Conservation (phyloP, 179 eudicot genomes). For the Vitellaria paradoxa region DNA sequence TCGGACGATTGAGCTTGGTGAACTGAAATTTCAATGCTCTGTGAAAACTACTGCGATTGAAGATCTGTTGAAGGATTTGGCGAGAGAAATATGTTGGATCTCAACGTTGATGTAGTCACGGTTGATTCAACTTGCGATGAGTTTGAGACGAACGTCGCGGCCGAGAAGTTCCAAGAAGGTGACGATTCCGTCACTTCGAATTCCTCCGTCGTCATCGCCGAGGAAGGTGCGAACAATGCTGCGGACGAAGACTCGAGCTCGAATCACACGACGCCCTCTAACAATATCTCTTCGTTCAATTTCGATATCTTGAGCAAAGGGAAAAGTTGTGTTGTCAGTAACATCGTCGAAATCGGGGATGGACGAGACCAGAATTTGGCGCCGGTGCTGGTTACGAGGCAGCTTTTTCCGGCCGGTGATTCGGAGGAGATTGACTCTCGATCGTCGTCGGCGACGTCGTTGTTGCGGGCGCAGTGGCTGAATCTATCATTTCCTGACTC, state of each 20-base stretch:
- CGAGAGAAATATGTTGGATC: constrained; percentile 58
- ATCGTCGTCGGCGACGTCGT: constrained; percentile 23
- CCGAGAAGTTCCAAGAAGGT: constrained; percentile 7
- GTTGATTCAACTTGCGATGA: background rate
- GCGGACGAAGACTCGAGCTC: constrained; percentile 32
- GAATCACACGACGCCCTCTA: constrained; percentile 12
- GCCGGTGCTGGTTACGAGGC: constrained; percentile 32
- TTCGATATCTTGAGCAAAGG: constrained; percentile 36
- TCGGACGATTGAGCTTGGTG: background rate
- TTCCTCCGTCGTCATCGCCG: constrained; percentile 36
- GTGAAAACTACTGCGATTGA: background rate
- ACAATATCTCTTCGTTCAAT: constrained; percentile 12
- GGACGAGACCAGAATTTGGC: background rate
- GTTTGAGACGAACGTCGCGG: background rate
- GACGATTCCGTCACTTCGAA: constrained; percentile 38
- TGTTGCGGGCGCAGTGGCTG: constrained; percentile 20
- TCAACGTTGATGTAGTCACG: constrained; percentile 37
- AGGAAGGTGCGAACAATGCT: constrained; percentile 2
- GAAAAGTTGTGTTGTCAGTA: background rate
- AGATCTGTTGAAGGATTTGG: background rate
- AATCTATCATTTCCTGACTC: constrained; percentile 32
- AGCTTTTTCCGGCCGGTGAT: constrained; percentile 46
- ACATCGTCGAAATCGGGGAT: background rate
- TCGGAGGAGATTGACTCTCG: background rate
- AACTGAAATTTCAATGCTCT: background rate